These are phyloP conservation scores for Flaveria brownii DNA, from an alignment of 129 eudicot species.

Conservation along the genomic window DNA sequence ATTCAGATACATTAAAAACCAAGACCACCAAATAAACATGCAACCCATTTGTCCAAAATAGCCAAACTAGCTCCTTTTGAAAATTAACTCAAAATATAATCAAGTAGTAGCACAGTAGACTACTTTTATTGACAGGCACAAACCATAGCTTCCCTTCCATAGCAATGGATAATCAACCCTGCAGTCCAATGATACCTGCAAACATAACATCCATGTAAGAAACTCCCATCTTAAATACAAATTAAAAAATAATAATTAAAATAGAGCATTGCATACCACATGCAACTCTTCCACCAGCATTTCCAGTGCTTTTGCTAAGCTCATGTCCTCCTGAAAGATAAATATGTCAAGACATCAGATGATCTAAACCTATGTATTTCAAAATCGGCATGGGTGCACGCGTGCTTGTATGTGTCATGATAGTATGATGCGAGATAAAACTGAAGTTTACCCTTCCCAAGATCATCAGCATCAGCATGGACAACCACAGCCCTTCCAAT, in stretches of 20 bases:
- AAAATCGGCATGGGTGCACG: neutral
- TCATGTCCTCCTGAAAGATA: constrained; percentile 78
- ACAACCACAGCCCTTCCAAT: constrained; percentile 98
- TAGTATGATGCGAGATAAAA: neutral
- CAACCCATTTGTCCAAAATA: neutral
- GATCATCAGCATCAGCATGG: constrained; percentile 97
- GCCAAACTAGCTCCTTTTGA: neutral
- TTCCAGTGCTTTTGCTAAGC: constrained; percentile 91
- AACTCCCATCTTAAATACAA: neutral
- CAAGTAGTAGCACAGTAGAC: constrained; percentile 17
- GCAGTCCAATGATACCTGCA: constrained; percentile 84
- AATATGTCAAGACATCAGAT: neutral
- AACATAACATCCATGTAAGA: neutral
- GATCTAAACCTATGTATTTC: neutral
- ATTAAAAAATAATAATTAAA: neutral
- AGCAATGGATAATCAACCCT: constrained; percentile 48
- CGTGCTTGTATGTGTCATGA: neutral
- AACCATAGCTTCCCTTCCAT: constrained; percentile 5
- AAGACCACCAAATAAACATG: neutral
- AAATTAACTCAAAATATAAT: constrained; percentile 8
- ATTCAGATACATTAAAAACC: neutral
- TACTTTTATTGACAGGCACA: constrained; percentile 4
- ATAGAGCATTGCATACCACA: constrained; percentile 58
- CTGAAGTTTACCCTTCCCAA: constrained; percentile 73
- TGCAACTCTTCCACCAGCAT: constrained; percentile 94